Evolutionary conservation across 2,329 filamentous ascomycete species (phyloP).

Genomic region (Metarhizium guizhouense): DNA sequence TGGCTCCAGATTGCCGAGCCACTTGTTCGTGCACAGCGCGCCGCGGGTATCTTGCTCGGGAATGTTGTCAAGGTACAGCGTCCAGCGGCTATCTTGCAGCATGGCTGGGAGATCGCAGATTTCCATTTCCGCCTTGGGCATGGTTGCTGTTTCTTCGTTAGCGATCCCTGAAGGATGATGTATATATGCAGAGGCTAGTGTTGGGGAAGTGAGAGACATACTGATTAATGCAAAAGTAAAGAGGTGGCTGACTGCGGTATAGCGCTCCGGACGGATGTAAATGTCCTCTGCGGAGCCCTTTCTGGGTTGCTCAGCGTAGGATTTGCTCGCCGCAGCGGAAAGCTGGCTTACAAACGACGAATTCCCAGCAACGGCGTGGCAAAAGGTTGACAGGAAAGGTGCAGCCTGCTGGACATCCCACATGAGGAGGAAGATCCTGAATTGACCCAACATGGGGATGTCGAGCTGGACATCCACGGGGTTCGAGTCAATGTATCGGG

Average conservation of each 20-base stretch:
- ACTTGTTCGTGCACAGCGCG: constrained; percentile 55
- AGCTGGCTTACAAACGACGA: constrained; percentile 50
- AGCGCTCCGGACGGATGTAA: constrained; percentile 58
- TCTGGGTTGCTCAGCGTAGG: constrained; percentile 52
- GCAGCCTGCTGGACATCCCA: constrained; percentile 48
- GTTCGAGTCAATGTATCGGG: constrained; percentile 68
- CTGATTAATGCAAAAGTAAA: constrained; percentile 64
- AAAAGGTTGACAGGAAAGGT: constrained; percentile 52
- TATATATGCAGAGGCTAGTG: too few species aligned
- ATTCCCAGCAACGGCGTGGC: constrained; percentile 39
- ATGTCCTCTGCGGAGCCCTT: constrained; percentile 51
- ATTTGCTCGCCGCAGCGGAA: constrained; percentile 48
- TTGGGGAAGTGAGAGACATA: constrained; percentile 24
- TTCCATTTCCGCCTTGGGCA: constrained; percentile 54
- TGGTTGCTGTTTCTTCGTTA: constrained; percentile 34
- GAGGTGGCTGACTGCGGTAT: constrained; percentile 57
- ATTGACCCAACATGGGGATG: constrained; percentile 69
- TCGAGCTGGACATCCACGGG: constrained; percentile 70
- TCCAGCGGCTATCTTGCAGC: constrained; percentile 59
- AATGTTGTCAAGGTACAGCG: constrained; percentile 61
- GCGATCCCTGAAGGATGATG: too few species aligned
- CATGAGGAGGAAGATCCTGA: constrained; percentile 64
- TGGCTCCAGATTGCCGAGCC: constrained; percentile 50
- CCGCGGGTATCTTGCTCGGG: constrained; percentile 45
- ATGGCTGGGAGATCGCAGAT: constrained; percentile 53